Conservation (phyloP, 2,329 filamentous ascomycete species). For the Bimuria novae-zelandiae region DNA sequence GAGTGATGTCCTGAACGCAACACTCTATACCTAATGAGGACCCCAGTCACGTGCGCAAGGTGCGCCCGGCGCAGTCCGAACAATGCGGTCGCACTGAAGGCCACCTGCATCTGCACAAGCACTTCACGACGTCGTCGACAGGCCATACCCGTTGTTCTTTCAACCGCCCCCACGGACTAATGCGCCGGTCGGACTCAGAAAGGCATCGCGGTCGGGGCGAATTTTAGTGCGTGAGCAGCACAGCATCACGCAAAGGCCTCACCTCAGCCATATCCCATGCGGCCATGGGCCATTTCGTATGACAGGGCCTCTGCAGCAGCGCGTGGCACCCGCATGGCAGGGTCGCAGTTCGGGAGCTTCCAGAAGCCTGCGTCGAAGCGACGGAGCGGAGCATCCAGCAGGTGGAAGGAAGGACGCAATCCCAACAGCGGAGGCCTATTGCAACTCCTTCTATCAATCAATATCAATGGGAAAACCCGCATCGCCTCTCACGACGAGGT, state of each 20-base stretch:
- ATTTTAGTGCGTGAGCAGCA: constrained; percentile 13
- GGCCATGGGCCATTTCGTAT: constrained; percentile 18
- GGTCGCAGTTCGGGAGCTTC: neutral
- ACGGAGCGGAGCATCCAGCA: constrained; percentile 9
- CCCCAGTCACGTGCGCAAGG: no score
- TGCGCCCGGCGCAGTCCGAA: neutral
- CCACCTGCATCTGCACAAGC: no score
- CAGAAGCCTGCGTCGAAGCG: constrained; percentile 6
- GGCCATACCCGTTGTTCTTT: neutral
- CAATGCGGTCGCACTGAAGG: neutral
- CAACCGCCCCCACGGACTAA: constrained; percentile 6
- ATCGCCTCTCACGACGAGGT: neutral
- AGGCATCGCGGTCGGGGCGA: constrained; percentile 14
- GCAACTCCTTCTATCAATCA: neutral
- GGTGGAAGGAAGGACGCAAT: neutral
- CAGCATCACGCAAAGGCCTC: constrained; percentile 11
- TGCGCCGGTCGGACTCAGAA: constrained; percentile 5
- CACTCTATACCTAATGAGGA: no score
- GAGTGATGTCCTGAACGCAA: no score
- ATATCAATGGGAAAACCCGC: neutral
- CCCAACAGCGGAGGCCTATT: neutral
- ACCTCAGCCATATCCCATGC: constrained; percentile 13
- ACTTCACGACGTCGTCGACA: neutral
- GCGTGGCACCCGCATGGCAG: constrained; percentile 10
- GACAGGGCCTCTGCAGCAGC: constrained; percentile 13